A percentile compares a stretch with the other conserved stretches of the same genome.
Conservation (phyloP, 2,329 filamentous ascomycete species). For the Aspergillus unguis region DNA sequence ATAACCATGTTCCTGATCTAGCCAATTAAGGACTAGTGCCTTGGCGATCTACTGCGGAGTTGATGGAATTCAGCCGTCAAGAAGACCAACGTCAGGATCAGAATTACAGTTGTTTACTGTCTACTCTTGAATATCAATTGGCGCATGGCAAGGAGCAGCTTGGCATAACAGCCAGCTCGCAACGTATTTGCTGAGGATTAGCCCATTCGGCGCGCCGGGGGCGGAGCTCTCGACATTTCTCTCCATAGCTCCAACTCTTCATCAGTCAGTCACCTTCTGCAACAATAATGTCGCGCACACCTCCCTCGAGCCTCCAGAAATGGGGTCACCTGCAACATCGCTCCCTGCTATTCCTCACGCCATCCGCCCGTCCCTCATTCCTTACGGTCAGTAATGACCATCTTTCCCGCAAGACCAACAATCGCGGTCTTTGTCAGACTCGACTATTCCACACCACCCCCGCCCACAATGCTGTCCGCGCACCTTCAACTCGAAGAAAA, state of each 20-base stretch:
- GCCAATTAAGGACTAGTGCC: too few species aligned
- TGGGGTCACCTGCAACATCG: constrained; percentile 2
- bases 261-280: neutral
- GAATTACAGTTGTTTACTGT: too few species aligned
- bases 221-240: neutral
- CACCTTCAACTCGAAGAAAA: constrained; percentile 11
- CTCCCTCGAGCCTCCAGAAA: constrained; percentile 16
- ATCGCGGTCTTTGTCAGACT: neutral
- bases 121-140: too few species aligned
- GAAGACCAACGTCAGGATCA: too few species aligned
- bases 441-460: constrained; percentile 14
- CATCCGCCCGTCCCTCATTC: neutral
- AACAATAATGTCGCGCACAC: constrained; percentile 18
- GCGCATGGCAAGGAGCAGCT: neutral
- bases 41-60: too few species aligned
- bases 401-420: neutral
- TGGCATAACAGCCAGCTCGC: neutral
- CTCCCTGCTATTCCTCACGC: neutral
- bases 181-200: neutral
- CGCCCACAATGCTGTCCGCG: neutral
- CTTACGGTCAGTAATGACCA: neutral
- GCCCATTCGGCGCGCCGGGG: neutral
- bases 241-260: neutral
- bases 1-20: too few species aligned
- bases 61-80: too few species aligned